phyloP scores from a whole-genome alignment of 2,329 filamentous ascomycete genomes.

The Neofusicoccum cordaticola region DNA sequence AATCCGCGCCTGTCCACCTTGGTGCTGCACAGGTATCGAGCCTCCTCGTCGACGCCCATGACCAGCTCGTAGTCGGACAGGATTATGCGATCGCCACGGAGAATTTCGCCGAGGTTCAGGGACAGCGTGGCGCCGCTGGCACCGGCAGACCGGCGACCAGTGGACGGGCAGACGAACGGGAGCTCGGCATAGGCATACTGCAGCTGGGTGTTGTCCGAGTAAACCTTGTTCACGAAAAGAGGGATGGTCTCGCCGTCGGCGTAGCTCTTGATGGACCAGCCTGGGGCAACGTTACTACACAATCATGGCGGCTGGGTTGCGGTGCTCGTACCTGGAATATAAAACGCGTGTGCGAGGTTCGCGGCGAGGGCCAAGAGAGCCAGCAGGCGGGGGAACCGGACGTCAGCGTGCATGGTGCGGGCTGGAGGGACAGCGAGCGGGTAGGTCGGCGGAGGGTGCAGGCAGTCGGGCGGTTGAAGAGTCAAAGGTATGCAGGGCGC shows the following conservation, averaged over 20 bases:
- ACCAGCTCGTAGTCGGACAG: conserved; percentile 78
- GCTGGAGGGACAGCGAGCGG: background rate
- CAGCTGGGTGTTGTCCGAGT: conserved; percentile 84
- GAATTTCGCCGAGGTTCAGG: conserved; percentile 81
- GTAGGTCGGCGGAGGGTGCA: background rate
- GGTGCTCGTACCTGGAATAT: conserved; percentile 70
- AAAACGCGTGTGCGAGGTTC: conserved; percentile 60
- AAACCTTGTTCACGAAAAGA: conserved; percentile 88
- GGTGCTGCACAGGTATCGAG: conserved; percentile 68
- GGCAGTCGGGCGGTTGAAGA: conserved; percentile 6
- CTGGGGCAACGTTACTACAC: conserved; percentile 33
- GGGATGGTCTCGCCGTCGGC: conserved; percentile 73
- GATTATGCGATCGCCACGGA: conserved; percentile 81
- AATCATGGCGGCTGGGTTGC: conserved; percentile 16
- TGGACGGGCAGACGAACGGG: conserved; percentile 80
- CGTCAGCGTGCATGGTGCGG: conserved; percentile 36
- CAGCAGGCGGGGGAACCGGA: conserved; percentile 43
- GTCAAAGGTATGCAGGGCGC: background rate
- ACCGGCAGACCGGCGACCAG: conserved; percentile 63
- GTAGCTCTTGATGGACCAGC: conserved; percentile 82
- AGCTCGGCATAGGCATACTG: conserved; percentile 89
- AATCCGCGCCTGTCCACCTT: conserved; percentile 64
- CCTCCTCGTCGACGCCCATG: conserved; percentile 74
- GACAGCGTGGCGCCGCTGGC: conserved; percentile 74
- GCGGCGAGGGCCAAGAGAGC: conserved; percentile 50